Evolutionary conservation across 1,284 basidiomycete genomes (phyloP).

Genomic region (Moniliella sp.): DNA sequence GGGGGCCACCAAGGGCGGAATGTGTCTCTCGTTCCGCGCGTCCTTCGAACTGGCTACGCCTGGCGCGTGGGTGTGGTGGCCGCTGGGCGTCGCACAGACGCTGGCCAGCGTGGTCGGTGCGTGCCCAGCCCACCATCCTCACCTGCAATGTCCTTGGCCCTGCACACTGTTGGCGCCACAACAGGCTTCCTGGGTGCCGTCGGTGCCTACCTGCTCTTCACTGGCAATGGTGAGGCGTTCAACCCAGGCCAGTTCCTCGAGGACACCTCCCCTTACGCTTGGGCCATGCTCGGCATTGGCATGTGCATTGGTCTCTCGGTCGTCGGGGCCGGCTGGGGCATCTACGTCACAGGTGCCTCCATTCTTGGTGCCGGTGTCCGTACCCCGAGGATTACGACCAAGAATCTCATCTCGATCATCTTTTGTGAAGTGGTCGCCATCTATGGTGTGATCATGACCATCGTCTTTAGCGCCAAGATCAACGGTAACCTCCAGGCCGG

Average conservation of each 20-base stretch:
- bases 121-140: too few relatives aligned
- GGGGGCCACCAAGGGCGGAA: too few relatives aligned
- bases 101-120: too few relatives aligned
- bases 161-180: too few relatives aligned
- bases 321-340: constrained; percentile 89
- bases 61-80: too few relatives aligned
- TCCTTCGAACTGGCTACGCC: too few relatives aligned
- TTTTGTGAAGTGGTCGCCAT: constrained; percentile 97
- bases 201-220: too few relatives aligned
- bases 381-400: constrained; percentile 77
- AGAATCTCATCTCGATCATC: constrained; percentile 94
- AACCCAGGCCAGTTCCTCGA: constrained; percentile 47
- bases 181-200: too few relatives aligned
- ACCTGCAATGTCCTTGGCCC: too few relatives aligned
- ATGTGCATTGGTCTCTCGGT: constrained; percentile 83
- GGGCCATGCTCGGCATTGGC: constrained; percentile 73
- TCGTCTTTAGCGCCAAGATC: constrained; percentile 30
- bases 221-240: constrained; percentile 3
- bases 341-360: constrained; percentile 81
- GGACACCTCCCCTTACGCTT: constrained; percentile 80
- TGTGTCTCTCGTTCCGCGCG: too few relatives aligned
- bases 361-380: constrained; percentile 88
- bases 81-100: too few relatives aligned
- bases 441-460: constrained; percentile 55
- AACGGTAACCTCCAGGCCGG: constrained; percentile 15